Evolutionary conservation across 2,329 filamentous ascomycete genomes (phyloP).

Genomic region (Phyllosticta capitalensis): DNA sequence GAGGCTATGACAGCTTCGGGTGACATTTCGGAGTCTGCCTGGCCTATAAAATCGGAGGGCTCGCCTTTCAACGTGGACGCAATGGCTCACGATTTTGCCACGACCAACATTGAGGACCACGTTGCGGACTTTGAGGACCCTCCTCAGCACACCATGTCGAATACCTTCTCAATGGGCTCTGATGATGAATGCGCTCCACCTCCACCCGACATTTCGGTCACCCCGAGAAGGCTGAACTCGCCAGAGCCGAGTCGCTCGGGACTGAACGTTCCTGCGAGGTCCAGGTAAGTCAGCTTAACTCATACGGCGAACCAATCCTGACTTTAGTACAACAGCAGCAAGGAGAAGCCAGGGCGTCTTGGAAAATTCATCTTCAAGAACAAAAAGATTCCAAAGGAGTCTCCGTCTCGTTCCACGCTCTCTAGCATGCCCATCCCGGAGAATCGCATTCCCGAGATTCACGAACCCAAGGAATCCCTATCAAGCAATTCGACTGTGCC

Average conservation of each 20-base stretch:
- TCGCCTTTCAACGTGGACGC: background rate
- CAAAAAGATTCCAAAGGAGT: background rate
- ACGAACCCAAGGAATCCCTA: conserved; percentile 6
- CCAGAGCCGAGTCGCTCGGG: background rate
- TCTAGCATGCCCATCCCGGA: background rate
- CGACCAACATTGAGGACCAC: background rate
- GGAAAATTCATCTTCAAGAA: background rate
- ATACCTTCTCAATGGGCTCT: conserved; percentile 4
- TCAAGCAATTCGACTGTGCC: conserved; percentile 9
- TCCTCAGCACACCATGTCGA: background rate
- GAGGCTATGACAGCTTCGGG: background rate
- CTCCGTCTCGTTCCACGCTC: background rate
- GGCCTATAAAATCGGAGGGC: background rate
- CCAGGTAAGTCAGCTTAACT: background rate
- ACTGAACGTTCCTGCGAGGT: background rate
- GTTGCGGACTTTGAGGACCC: background rate
- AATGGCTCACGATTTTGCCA: background rate
- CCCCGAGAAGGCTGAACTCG: background rate
- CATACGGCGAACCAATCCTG: background rate
- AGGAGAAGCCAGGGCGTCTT: background rate
- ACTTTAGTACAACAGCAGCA: background rate
- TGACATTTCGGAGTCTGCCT: background rate
- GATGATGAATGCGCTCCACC: conserved; percentile 1
- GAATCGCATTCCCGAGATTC: conserved; percentile 10
- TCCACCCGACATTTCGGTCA: background rate